Evolutionary conservation across 2,329 filamentous ascomycete genomes (phyloP).

Genomic region (Colletotrichum eremochloae): DNA sequence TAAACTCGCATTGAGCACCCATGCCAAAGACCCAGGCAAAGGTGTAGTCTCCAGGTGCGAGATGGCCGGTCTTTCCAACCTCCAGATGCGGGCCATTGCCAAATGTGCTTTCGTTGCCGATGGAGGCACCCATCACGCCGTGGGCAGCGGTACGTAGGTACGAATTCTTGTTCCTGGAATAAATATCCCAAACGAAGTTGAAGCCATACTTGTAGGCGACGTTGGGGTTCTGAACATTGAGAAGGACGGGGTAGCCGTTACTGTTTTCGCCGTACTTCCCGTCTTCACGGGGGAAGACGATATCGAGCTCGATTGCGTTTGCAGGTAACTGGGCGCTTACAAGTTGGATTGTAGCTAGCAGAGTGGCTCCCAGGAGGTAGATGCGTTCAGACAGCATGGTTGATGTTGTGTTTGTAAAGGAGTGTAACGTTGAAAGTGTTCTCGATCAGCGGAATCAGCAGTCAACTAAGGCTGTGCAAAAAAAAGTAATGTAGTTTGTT

Average conservation of each 20-base stretch:
- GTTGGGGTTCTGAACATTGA: conserved; percentile 40
- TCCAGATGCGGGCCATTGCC: conserved; percentile 34
- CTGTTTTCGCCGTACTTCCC: conserved; percentile 37
- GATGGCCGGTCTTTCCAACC: conserved; percentile 35
- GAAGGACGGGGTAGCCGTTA: conserved; percentile 38
- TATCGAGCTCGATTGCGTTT: conserved; percentile 40
- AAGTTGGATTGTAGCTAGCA: conserved; percentile 21
- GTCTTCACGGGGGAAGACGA: conserved; percentile 40
- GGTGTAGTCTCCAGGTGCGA: conserved; percentile 40
- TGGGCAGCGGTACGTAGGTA: conserved; percentile 39
- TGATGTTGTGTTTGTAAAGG: conserved; percentile 1
- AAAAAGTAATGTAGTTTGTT: not conserved
- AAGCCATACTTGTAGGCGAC: conserved; percentile 41
- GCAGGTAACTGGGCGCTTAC: conserved; percentile 36
- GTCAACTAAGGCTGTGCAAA: conserved; percentile 23
- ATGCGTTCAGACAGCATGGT: conserved; percentile 30
- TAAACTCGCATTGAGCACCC: conserved; percentile 40
- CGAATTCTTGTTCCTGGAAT: conserved; percentile 35
- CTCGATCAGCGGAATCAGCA: conserved; percentile 14
- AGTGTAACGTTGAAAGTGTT: conserved; percentile 25
- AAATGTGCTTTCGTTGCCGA: conserved; percentile 38
- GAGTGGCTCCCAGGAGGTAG: conserved; percentile 28
- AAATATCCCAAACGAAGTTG: conserved; percentile 40
- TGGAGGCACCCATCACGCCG: conserved; percentile 30
- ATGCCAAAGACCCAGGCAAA: conserved; percentile 39